These are phyloP conservation scores for Candida xyloterini DNA, from an alignment of 805 yeast species.

Conservation along the genomic window DNA sequence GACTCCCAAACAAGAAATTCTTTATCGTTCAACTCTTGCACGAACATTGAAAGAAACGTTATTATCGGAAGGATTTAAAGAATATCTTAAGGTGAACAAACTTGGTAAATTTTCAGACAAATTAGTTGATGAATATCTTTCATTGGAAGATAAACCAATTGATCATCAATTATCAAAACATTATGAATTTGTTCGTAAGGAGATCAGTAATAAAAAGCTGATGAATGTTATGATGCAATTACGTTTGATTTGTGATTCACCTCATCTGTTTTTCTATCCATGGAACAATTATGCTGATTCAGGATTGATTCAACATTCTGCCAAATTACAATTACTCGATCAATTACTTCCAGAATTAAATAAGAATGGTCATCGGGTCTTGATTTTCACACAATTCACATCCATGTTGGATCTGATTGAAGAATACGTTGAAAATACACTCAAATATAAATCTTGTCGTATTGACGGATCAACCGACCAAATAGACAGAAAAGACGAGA, in stretches of 20 bases:
- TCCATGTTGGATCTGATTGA: conserved; percentile 75
- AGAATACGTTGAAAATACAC: conserved; percentile 58
- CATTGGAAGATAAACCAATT: conserved; percentile 9
- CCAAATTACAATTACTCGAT: conserved; percentile 69
- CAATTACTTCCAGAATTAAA: conserved; percentile 56
- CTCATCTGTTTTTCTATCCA: conserved; percentile 80
- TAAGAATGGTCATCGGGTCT: conserved; percentile 53
- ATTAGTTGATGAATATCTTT: conserved; percentile 14
- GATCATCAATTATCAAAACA: conserved; percentile 10
- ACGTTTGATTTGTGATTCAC: conserved; percentile 81
- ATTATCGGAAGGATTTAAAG: conserved; percentile 46
- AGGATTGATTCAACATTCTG: conserved; percentile 53
- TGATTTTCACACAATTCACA: conserved; percentile 87
- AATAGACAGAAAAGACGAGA: conserved; percentile 60
- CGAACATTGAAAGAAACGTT: conserved; percentile 44
- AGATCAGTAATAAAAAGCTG: conserved; percentile 39
- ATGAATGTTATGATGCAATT: conserved; percentile 80
- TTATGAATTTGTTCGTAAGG: conserved; percentile 32
- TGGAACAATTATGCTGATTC: conserved; percentile 47
- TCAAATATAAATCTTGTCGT: conserved; percentile 48
- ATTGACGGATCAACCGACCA: conserved; percentile 77
- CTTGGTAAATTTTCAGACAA: not conserved
- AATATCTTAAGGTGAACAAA: conserved; percentile 36
- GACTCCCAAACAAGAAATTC: conserved; percentile 57
- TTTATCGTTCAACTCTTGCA: conserved; percentile 44